Evolutionary conservation across 148 eudicot genomes (phyloP), one percentile per base, ranked within the genome.

Genomic region (Rhododendron kiyosumense): DNA sequence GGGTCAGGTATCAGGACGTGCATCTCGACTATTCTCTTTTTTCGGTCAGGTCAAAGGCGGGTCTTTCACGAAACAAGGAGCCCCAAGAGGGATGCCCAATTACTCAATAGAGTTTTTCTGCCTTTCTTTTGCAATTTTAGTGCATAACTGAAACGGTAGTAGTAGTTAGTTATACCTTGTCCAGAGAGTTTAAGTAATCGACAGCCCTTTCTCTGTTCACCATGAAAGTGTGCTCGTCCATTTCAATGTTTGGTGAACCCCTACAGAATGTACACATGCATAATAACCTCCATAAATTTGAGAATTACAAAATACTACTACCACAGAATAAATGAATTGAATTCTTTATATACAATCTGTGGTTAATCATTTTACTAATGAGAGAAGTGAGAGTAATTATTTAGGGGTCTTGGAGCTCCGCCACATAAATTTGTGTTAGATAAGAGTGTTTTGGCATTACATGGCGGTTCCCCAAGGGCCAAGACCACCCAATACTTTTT

Each of bases 191-290:
- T 89, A 94, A 88, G 85, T 94, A 94, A 91, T 94, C 98, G 45
- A 94, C 96, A 38, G 96, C 98, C 78, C 98, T 86, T 59, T 94
- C 98, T 87, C 98, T 78, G 89, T 94, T 94, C 51, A 91, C 92
- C 90, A 93, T 43, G 90, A 94, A 94, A 18, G 98, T 94, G 3
- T 93, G 93, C 81, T 94, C 96, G 57, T 94, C 98, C 98, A 94
- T 94, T 89, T 94, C 96, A 76, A 94, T 94, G 79, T 94, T 94
- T 1, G 98, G 95, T 18, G 98, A 94, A 51, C 98, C 98, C 91
- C 98, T 94, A 86, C 28, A 65, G 26, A 59, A 59, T 22, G 9
- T 1, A 18, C 17, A 52, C 4, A 11, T 0, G 15, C 17, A 59
- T 28, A 28, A 59, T 28, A 28, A 59, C n/a, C 34, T 0, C 17